Conservation (phyloP, 2,329 filamentous ascomycete genomes). For the Penicillium sp. region DNA sequence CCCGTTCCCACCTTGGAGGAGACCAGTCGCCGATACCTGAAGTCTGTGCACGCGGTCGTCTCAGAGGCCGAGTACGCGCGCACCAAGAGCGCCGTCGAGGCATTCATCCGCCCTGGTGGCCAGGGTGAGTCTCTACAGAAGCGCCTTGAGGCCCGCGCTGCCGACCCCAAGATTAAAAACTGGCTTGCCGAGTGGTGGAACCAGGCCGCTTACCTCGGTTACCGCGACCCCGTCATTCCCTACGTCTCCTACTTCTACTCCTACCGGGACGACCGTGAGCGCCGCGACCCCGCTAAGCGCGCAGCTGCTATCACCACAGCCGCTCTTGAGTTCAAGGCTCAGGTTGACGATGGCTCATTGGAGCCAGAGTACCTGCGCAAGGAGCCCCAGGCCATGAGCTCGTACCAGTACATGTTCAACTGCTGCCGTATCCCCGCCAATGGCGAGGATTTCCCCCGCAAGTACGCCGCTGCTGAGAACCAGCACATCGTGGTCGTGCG, state of each 20-base stretch:
- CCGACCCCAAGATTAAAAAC: slow-evolving; percentile 81
- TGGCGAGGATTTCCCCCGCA: slow-evolving; percentile 78
- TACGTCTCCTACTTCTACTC: slow-evolving; percentile 99
- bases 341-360: slow-evolving; percentile 77
- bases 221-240: slow-evolving; percentile 93
- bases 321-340: slow-evolving; percentile 88
- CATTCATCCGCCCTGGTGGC: slow-evolving; percentile 86
- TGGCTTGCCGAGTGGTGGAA: slow-evolving; percentile 99
- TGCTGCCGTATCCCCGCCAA: slow-evolving; percentile 80
- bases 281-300: slow-evolving; percentile 86
- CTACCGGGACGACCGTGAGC: slow-evolving; percentile 86
- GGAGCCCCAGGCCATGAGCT: slow-evolving; percentile 96
- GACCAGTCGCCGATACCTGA: slow-evolving; percentile 65
- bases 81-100: slow-evolving; percentile 78
- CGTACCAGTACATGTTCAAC: slow-evolving; percentile 99
- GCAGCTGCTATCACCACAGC: slow-evolving; percentile 87
- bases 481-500: slow-evolving; percentile 87
- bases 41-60: slow-evolving; percentile 66
- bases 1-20: slow-evolving; percentile 67
- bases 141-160: slow-evolving; percentile 75
- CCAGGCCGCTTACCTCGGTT: slow-evolving; percentile 84
- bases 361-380: slow-evolving; percentile 99
- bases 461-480: slow-evolving; percentile 73
- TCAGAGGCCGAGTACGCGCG: slow-evolving; percentile 59
- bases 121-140: slow-evolving; percentile 83